Conservation (phyloP, 2,329 filamentous ascomycete species). For the Pseudopyricularia cyperi region DNA sequence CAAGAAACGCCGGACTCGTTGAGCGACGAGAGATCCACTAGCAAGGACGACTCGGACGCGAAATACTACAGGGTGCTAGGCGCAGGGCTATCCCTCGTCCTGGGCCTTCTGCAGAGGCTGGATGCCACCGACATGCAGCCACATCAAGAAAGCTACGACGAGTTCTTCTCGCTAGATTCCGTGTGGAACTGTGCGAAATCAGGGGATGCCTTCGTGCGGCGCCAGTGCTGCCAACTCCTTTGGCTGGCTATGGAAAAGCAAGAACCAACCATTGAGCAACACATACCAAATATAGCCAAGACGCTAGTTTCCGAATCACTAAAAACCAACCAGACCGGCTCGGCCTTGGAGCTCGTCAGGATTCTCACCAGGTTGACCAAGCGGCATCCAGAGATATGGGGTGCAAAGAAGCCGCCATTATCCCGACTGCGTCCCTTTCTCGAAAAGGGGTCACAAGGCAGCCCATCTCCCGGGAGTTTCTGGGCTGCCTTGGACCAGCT, state of each 20-base stretch:
- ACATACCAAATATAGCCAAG: conserved; percentile 37
- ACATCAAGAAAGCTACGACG: conserved; percentile 47
- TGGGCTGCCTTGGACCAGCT: conserved; percentile 60
- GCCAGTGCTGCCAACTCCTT: conserved; percentile 37
- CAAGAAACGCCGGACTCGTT: conserved; percentile 70
- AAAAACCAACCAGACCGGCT: conserved; percentile 58
- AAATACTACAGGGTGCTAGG: conserved; percentile 70
- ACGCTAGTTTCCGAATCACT: conserved; percentile 62
- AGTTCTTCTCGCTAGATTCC: conserved; percentile 50
- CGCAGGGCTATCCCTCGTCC: conserved; percentile 39
- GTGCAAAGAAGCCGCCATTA: conserved; percentile 42
- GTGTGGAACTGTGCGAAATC: conserved; percentile 57
- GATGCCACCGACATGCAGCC: conserved; percentile 41
- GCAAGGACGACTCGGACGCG: conserved; percentile 67
- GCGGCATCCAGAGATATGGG: conserved; percentile 60
- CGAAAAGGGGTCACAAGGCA: conserved; percentile 73
- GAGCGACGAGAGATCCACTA: conserved; percentile 80
- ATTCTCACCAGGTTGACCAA: conserved; percentile 54
- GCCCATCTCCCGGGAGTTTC: conserved; percentile 36
- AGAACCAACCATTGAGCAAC: conserved; percentile 31
- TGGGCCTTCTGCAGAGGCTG: conserved; percentile 37
- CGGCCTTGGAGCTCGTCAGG: conserved; percentile 57
- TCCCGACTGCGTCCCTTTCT: conserved; percentile 57
- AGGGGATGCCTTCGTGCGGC: conserved; percentile 40
- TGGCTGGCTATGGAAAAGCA: conserved; percentile 31